Evolutionary conservation across 2,329 filamentous ascomycete species (phyloP).

Genomic region (Penicillium sp.): DNA sequence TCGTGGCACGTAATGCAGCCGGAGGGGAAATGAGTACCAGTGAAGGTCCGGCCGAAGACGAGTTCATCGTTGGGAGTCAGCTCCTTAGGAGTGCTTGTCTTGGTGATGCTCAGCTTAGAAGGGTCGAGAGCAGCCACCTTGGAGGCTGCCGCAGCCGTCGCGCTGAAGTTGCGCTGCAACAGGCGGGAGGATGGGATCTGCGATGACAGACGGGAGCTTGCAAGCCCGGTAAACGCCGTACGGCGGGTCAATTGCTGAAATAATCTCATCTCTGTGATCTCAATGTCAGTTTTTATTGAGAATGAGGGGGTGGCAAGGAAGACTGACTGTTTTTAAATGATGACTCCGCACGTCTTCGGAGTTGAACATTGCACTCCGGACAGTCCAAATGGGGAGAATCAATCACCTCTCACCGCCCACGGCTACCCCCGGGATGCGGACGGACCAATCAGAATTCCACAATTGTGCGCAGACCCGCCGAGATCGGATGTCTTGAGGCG

Average conservation of each 20-base stretch:
- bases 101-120: slow-evolving; percentile 73
- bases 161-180: slow-evolving; percentile 57
- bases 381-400: slow-evolving; percentile 7
- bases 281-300: slow-evolving; percentile 5
- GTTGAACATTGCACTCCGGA: slow-evolving; percentile 30
- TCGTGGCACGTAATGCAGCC: background rate
- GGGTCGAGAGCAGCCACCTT: slow-evolving; percentile 71
- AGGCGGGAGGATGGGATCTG: slow-evolving; percentile 38
- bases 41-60: slow-evolving; percentile 88
- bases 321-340: slow-evolving; percentile 27
- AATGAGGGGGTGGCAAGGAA: slow-evolving; percentile 7
- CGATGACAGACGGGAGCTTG: slow-evolving; percentile 25
- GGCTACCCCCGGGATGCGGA: background rate
- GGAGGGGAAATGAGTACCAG: slow-evolving; percentile 60
- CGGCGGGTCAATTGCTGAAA: slow-evolving; percentile 41
- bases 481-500: slow-evolving; percentile 23
- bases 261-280: slow-evolving; percentile 34
- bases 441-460: slow-evolving; percentile 15
- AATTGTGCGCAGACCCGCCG: slow-evolving; percentile 16
- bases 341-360: slow-evolving; percentile 32
- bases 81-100: slow-evolving; percentile 75
- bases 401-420: slow-evolving; percentile 16
- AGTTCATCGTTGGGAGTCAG: slow-evolving; percentile 77
- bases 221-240: slow-evolving; percentile 31
- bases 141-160: slow-evolving; percentile 33